phyloP scores from a whole-genome alignment of 73 alveolate species.

The Paramecium caudatum region DNA sequence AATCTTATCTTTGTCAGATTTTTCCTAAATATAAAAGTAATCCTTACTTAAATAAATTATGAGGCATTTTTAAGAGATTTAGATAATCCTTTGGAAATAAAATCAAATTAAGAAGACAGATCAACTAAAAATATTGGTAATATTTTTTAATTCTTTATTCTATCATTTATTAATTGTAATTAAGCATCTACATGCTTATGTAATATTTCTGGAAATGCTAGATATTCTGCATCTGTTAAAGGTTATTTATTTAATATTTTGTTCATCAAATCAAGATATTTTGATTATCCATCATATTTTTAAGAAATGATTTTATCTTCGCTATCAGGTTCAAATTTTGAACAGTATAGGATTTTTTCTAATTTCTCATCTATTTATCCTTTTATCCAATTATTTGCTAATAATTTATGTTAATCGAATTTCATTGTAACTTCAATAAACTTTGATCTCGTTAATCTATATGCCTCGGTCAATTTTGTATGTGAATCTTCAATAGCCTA shows the following conservation, averaged over 20 bases:
- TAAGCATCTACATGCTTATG: slow-evolving; percentile 60
- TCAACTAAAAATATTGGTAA: background rate
- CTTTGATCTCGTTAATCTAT: slow-evolving; percentile 4
- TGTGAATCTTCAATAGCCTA: slow-evolving; percentile 8
- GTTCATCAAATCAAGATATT: background rate
- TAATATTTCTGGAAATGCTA: slow-evolving; percentile 40
- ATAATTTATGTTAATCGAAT: slow-evolving; percentile 48
- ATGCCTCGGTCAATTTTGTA: background rate
- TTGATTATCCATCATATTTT: slow-evolving; percentile 2
- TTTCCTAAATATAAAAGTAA: background rate
- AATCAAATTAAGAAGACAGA: background rate
- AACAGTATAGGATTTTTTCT: background rate
- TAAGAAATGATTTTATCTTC: slow-evolving; percentile 49
- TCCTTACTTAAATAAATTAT: slow-evolving; percentile 9
- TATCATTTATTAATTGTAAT: slow-evolving; percentile 17
- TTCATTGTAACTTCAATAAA: slow-evolving; percentile 54
- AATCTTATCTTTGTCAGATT: slow-evolving; percentile 42
- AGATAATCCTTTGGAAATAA: background rate
- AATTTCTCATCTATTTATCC: slow-evolving; percentile 43
- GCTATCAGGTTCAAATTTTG: background rate
- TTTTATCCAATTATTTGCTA: slow-evolving; percentile 50
- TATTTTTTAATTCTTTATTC: slow-evolving; percentile 32
- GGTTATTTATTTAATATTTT: slow-evolving; percentile 20
- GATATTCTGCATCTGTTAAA: slow-evolving; percentile 30
- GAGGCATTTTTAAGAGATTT: background rate